Conservation (phyloP, 2,329 filamentous ascomycete species). For the Epichloe scottii region DNA sequence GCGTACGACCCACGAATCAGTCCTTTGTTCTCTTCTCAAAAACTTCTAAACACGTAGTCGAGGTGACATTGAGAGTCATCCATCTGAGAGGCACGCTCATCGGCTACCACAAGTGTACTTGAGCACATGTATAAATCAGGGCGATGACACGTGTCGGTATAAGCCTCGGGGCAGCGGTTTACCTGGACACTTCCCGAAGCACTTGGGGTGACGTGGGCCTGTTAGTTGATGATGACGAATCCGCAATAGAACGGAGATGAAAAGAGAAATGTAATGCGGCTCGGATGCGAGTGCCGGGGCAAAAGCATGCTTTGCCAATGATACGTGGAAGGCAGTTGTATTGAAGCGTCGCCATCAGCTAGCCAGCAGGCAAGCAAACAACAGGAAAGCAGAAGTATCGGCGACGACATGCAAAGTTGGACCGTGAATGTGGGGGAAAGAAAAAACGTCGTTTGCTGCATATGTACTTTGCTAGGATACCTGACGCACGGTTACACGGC, state of each 20-base stretch:
- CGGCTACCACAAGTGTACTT: neutral
- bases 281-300: neutral
- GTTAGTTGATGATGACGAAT: neutral
- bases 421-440: neutral
- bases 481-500: neutral
- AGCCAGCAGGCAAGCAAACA: neutral
- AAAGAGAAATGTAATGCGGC: neutral
- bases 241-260: neutral
- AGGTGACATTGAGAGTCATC: neutral
- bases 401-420: neutral
- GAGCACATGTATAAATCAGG: neutral
- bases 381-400: neutral
- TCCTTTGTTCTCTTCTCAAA: neutral
- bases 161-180: neutral
- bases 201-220: neutral
- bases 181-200: neutral
- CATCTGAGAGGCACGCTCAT: neutral
- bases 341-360: neutral
- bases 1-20: neutral
- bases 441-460: neutral
- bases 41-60: neutral
- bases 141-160: neutral
- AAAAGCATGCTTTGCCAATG: neutral
- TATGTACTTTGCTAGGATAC: neutral
- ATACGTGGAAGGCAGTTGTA: neutral